phyloP scores from a whole-genome alignment of 805 yeast genomes.

The Tetrapisispora pingtungensis region DNA sequence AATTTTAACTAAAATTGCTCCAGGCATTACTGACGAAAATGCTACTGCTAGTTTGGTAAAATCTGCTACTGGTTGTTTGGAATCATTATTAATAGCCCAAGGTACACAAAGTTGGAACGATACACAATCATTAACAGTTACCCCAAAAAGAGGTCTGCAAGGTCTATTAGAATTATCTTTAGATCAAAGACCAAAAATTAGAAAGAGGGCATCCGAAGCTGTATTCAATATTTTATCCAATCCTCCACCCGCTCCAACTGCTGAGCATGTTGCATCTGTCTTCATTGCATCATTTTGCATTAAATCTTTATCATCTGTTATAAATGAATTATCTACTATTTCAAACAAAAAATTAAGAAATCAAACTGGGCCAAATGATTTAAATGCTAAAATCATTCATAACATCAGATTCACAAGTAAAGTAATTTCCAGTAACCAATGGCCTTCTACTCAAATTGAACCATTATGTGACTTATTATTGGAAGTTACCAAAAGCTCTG shows the following conservation, averaged over 20 bases:
- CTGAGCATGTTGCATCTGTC: conserved; percentile 68
- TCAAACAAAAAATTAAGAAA: conserved; percentile 28
- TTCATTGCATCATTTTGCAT: conserved; percentile 61
- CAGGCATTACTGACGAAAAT: conserved; percentile 56
- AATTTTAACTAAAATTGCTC: conserved; percentile 70
- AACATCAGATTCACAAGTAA: conserved; percentile 64
- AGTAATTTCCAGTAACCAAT: conserved; percentile 63
- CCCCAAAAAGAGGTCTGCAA: conserved; percentile 70
- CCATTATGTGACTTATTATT: conserved; percentile 66
- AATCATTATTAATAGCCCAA: conserved; percentile 68
- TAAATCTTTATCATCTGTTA: conserved; percentile 39
- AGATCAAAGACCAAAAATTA: conserved; percentile 89
- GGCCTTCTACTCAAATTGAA: conserved; percentile 68
- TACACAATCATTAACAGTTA: conserved; percentile 37
- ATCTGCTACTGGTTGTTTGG: conserved; percentile 80
- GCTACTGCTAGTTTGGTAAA: conserved; percentile 74
- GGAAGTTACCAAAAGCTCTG: conserved; percentile 68
- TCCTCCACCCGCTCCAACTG: conserved; percentile 67
- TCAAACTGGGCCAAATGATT: conserved; percentile 37
- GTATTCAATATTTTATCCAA: conserved; percentile 50
- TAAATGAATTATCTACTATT: conserved; percentile 31
- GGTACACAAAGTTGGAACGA: conserved; percentile 71
- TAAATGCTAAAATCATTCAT: conserved; percentile 56
- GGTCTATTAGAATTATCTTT: conserved; percentile 70
- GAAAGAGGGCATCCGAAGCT: conserved; percentile 91